Evolutionary conservation across 2,329 filamentous ascomycete genomes (phyloP).

Genomic region (Cladophialophora carrionii): DNA sequence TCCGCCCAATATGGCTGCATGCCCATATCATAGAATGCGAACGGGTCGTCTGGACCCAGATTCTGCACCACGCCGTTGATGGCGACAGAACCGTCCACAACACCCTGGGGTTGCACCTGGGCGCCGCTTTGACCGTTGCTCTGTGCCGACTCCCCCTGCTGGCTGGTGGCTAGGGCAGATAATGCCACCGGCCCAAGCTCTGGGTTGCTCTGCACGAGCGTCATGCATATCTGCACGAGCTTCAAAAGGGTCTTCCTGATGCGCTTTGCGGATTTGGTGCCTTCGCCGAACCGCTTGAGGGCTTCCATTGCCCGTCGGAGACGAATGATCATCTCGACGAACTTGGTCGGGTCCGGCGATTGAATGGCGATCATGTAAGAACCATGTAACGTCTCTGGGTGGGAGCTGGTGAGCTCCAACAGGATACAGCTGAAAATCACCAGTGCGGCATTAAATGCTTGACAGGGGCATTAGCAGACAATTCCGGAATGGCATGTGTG

Average conservation of each 20-base stretch:
- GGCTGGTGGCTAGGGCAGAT: slow-evolving; percentile 22
- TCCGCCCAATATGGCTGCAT: slow-evolving; percentile 34
- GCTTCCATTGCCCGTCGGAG: slow-evolving; percentile 28
- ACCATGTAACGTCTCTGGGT: slow-evolving; percentile 13
- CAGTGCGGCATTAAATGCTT: slow-evolving; percentile 45
- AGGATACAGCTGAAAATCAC: slow-evolving; percentile 41
- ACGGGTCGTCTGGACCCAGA: slow-evolving; percentile 49
- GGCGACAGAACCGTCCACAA: slow-evolving; percentile 4
- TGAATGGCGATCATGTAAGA: slow-evolving; percentile 16
- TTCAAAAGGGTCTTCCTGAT: slow-evolving; percentile 31
- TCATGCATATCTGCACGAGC: slow-evolving; percentile 34
- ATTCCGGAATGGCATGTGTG: slow-evolving; percentile 24
- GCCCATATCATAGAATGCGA: slow-evolving; percentile 25
- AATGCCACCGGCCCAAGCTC: slow-evolving; percentile 27
- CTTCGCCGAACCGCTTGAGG: slow-evolving; percentile 29
- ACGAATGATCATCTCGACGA: slow-evolving; percentile 28
- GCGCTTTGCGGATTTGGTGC: slow-evolving; percentile 29
- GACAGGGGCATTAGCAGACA: slow-evolving; percentile 26
- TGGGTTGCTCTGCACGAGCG: slow-evolving; percentile 27
- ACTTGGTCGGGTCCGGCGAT: slow-evolving; percentile 19
- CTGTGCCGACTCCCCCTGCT: slow-evolving; percentile 18
- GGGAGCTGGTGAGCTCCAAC: slow-evolving; percentile 24
- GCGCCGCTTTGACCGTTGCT: slow-evolving; percentile 11
- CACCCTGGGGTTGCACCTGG: slow-evolving; percentile 3
- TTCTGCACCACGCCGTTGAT: slow-evolving; percentile 51